Percentiles rank a stretch among this genome's conserved stretches.
Conservation (phyloP, 2,329 filamentous ascomycete species). For the Verticillium nonalfalfae region DNA sequence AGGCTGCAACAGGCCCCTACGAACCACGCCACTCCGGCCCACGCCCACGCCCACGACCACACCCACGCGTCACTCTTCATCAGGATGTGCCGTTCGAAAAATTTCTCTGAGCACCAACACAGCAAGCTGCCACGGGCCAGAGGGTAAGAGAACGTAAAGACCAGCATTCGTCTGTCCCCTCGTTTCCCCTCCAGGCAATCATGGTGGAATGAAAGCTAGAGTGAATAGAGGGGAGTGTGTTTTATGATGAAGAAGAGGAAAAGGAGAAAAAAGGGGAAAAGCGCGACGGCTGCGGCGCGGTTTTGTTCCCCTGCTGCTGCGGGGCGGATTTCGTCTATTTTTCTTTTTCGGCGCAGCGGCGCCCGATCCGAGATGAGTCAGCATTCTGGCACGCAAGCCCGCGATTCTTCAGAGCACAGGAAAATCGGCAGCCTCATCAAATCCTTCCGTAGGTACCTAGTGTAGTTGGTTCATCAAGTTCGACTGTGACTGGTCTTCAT, state of each 20-base stretch:
- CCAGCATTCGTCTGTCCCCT: conserved; percentile 52
- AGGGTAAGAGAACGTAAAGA: conserved; percentile 41
- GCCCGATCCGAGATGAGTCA: background rate
- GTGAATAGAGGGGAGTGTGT: conserved; percentile 60
- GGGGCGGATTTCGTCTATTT: background rate
- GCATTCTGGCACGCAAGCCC: background rate
- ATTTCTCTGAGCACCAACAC: conserved; percentile 22
- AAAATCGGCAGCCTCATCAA: too few relatives aligned
- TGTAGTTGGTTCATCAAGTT: too few relatives aligned
- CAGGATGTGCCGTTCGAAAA: background rate
- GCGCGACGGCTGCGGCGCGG: background rate
- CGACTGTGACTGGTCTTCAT: too few relatives aligned
- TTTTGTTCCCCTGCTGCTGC: background rate
- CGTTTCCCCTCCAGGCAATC: conserved; percentile 65
- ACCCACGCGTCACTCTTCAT: background rate
- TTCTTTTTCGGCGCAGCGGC: background rate
- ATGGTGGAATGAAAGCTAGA: conserved; percentile 51
- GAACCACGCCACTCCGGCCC: too few relatives aligned
- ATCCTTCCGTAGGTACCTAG: too few relatives aligned
- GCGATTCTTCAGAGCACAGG: too few relatives aligned
- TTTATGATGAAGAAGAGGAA: conserved; percentile 27
- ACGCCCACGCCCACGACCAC: too few relatives aligned
- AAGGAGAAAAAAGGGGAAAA: conserved; percentile 7
- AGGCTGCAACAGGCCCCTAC: too few relatives aligned
- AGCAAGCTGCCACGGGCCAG: conserved; percentile 28